Base-by-base conservation (phyloP, 139 green algal genomes). In the Chlorella sp. region DNA sequence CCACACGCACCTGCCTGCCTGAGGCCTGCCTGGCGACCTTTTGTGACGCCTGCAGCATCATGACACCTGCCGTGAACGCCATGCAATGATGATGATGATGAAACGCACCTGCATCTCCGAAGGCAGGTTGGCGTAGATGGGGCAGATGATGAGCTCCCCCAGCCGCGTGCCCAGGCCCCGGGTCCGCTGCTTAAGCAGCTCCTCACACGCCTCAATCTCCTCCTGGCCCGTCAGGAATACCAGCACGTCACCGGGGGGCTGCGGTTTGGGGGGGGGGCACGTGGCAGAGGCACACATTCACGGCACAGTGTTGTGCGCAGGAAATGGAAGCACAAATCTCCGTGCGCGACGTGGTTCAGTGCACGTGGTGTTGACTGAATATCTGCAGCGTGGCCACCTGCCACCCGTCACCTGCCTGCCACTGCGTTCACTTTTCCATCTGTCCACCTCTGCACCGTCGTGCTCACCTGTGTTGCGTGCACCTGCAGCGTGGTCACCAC, bases 181-280 rank as follows among this genome's bases (percentile, higher is more conserved):
- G 2, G 91, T 97, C 31, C 94, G 78, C 76, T 93, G 86, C 74
- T 91, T 92, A 2, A 99, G 77, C 35, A 96, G 77, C 87, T 98
- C 95, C 82, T 98, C 95, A 29, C 75, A 80, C 30, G 89, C 87
- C 83, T 99, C 95, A 68, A 99, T 99, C 85, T 99, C 95, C 79
- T 99, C 95, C 76, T 96, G 93, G 1, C 95, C 95, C 0, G 94
- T 99, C 50, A 97, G 84, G 82, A 99, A 99, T 55, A 99, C 90
- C 35, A 99, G 85, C 31, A 99, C 83, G 75, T 99, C 95, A 2
- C 95, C 95, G 29, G 84, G 26, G 10, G 89, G 86, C 83, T 85
- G 76, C 71, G 72, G 75, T 10, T 3, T 49, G 24, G 32, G n/a
- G n/a, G n/a, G n/a, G n/a, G n/a, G n/a, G n/a, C n/a, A n/a, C n/a